These are phyloP conservation scores for Trifolium dubium DNA, from an alignment of 306 rosid genomes.

Conservation along the genomic window DNA sequence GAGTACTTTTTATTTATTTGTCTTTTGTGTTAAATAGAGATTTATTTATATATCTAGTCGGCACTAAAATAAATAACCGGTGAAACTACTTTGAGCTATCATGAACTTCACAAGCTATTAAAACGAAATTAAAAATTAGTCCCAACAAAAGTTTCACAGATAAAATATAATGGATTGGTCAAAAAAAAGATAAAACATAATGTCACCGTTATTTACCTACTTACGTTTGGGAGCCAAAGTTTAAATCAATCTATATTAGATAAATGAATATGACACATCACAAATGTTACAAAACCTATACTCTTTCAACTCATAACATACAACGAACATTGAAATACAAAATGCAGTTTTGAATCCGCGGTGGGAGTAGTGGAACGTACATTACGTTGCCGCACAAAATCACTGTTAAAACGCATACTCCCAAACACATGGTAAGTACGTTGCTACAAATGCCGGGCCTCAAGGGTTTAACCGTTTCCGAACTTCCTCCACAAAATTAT, in stretches of 20 bases:
- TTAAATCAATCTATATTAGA: background rate
- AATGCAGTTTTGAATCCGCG: background rate
- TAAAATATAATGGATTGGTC: background rate
- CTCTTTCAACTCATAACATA: background rate
- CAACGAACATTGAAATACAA: background rate
- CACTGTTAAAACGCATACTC: background rate
- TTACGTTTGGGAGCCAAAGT: background rate
- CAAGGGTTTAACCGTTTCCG: conserved; percentile 51
- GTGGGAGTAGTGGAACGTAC: background rate
- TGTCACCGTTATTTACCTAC: background rate
- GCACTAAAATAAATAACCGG: no score
- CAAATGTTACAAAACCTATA: background rate
- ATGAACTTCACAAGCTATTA: no score
- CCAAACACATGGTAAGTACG: conserved; percentile 1
- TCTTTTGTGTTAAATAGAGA: no score
- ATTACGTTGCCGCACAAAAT: background rate
- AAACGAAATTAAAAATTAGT: no score
- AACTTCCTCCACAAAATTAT: conserved; percentile 66
- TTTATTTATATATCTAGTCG: no score
- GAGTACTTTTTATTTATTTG: no score
- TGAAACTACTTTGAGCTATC: no score
- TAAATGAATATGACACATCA: background rate
- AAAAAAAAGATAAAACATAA: no score
- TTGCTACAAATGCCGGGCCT: background rate
- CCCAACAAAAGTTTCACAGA: no score